A percentile compares a stretch with the other conserved stretches of the same genome.
Conservation (phyloP, 805 yeast species). For the Ogataea methylovora region DNA sequence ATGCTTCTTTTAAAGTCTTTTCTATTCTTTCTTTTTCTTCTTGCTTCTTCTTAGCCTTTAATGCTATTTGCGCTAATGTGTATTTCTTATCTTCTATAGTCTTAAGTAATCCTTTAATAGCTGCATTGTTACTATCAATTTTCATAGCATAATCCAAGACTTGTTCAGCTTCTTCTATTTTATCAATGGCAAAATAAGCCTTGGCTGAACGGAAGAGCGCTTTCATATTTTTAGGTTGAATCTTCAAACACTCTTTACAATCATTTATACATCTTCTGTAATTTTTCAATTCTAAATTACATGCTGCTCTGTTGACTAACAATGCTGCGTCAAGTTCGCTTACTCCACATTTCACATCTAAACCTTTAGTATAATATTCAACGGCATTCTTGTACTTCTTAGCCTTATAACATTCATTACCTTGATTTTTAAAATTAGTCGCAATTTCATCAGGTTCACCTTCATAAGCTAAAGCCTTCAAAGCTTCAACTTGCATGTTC, state of each 20-base stretch:
- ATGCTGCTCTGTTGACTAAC: constrained; percentile 80
- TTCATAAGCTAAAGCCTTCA: constrained; percentile 86
- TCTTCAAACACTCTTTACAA: constrained; percentile 59
- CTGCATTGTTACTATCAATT: constrained; percentile 51
- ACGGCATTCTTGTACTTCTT: constrained; percentile 73
- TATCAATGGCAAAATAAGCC: constrained; percentile 65
- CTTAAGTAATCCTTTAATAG: constrained; percentile 39
- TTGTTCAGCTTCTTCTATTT: constrained; percentile 63
- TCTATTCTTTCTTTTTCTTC: constrained; percentile 34
- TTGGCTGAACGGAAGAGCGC: constrained; percentile 81
- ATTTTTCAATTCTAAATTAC: constrained; percentile 79
- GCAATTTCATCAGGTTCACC: constrained; percentile 95
- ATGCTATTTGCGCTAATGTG: constrained; percentile 18
- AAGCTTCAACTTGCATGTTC: constrained; percentile 73
- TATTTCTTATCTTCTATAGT: constrained; percentile 28
- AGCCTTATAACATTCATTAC: constrained; percentile 75
- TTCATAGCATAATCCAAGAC: constrained; percentile 58
- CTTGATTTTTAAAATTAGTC: constrained; percentile 82
- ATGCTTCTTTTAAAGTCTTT: constrained; percentile 47
- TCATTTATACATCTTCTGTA: constrained; percentile 83
- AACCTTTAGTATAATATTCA: constrained; percentile 70
- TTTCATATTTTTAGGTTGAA: constrained; percentile 67
- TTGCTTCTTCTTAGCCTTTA: constrained; percentile 25
- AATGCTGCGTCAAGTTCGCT: constrained; percentile 52
- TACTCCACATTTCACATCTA: constrained; percentile 61